Evolutionary conservation across 768 basidiomycete species (phyloP), one percentile per base, ranked within the genome.

Genomic region (Boletus pseudopeckii): DNA sequence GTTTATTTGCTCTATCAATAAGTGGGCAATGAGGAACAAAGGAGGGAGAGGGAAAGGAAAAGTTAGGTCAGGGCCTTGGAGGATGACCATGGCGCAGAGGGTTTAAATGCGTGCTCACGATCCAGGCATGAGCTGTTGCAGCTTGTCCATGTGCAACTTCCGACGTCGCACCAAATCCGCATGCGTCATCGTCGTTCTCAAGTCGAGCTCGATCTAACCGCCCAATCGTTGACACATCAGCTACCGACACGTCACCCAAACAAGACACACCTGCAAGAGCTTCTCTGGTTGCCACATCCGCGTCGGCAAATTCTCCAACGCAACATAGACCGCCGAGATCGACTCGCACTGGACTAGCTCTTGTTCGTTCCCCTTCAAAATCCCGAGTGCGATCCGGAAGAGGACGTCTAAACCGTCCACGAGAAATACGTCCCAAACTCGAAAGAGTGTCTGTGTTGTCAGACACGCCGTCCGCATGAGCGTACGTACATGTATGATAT

Each of bases 381-480:
- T 92, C 18, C 84, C 88, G 39, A 98, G 76, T 0, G 94, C 92
- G 43, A 95, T 71, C n/a, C 95, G 85, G 72, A 94, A 94, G 17
- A 96, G 78, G 6, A 93, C 89, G 60, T 95, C 92, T 24, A 93
- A 76, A 2, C 96, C 96, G 64, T 97, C 93, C 2, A 95, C 85
- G 52, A 98, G 83, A 71, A 98, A 91, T 18, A 97, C 79, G 63
- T 99, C 96, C 95, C 97, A 98, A 7, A 98, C 86, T 46, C 96
- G 78, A 72, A 98, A 95, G 38, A 98, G 75, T 0, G 95, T 98
- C 92, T 94, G 49, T 10, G 24, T 33, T n/a, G n/a, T n/a, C n/a
- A n/a, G n/a, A 32, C 6, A 18, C 48, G 20, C 15, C 40, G 6
- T 46, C 8, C 9, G 6, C 26, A n/a, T 39, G n/a, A 39, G 44